Base-by-base conservation (phyloP, 352 stramenopile genomes). In the Phytophthora cajani region DNA sequence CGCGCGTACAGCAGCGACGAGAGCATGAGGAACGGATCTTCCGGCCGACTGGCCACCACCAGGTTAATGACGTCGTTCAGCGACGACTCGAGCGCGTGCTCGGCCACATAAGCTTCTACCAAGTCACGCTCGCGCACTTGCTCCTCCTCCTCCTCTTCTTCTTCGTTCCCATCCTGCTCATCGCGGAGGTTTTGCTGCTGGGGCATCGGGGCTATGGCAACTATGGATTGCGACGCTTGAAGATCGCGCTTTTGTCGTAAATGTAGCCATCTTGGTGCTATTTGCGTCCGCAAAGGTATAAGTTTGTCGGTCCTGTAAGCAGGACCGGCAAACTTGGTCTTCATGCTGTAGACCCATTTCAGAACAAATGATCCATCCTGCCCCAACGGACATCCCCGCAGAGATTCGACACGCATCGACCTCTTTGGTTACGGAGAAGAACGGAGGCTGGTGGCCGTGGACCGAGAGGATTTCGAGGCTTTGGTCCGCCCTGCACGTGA, bases 11-110 rank as follows among this genome's bases (percentile, higher is more conserved):
- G 72, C 21, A 91, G 60, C 19, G 81, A 78, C 14, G 82, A 91
- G 51, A 95, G 77, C 67, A 91, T 80, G 27, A 92, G 64, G 63
- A 91, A 87, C 36, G 88, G 88, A 63, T 95, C 88, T 12, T 77
- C 75, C 1, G 87, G 88, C 1, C 85, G 82, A 56, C 72, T 74
- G 12, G 79, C 81, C 25, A 95, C 84, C 40, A 95, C 74, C 51
- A 88, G 72, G 74, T 93, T 95, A 52, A 95, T 77, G 17, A 85
- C 73, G 12, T 91, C 80, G 54, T 92, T 95, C 1, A 95, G 75
- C 9, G 78, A 72, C 32, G 68, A 70, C 66, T 95, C 88, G 12
- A 95, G 75, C 62, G 78, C 72, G 74, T 95, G 85, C 42, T 93
- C 82, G 19, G 77, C 63, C 42, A 95, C 63, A 60, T 95, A 95